These are phyloP conservation scores for Eucalyptus camaldulensis DNA, from an alignment of 345 rosid species.

Conservation along the genomic window DNA sequence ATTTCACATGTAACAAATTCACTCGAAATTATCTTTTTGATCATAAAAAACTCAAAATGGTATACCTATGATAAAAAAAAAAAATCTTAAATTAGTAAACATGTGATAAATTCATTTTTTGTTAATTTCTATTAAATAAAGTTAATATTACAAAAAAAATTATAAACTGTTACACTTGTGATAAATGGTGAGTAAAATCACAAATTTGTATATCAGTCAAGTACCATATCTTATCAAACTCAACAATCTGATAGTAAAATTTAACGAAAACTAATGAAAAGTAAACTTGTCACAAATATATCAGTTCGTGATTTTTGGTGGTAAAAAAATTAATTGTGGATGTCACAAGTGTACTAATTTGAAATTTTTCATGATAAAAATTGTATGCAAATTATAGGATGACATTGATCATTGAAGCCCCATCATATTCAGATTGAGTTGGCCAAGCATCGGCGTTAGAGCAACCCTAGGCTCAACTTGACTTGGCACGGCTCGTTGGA, in stretches of 20 bases:
- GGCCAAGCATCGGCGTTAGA: fast-evolving
- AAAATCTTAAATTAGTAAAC: too few relatives aligned
- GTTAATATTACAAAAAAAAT: fast-evolving
- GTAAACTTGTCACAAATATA: fast-evolving
- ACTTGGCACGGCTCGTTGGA: fast-evolving
- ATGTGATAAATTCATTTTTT: fast-evolving
- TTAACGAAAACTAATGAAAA: fast-evolving
- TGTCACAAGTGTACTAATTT: too few relatives aligned
- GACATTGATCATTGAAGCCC: background rate
- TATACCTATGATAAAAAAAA: too few relatives aligned
- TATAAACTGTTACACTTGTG: fast-evolving
- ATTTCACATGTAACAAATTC: fast-evolving
- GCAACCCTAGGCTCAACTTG: background rate
- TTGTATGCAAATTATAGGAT: fast-evolving
- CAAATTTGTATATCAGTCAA: fast-evolving
- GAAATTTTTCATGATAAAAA: too few relatives aligned
- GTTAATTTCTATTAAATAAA: fast-evolving
- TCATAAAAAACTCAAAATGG: too few relatives aligned
- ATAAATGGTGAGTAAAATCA: fast-evolving
- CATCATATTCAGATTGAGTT: too few relatives aligned
- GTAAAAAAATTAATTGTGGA: too few relatives aligned
- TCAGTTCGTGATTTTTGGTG: fast-evolving
- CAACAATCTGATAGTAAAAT: fast-evolving
- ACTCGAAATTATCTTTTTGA: fast-evolving
- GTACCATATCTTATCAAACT: fast-evolving